Percentiles rank a stretch among this genome's conserved stretches.
Evolutionary conservation across 257 asterid species (phyloP).

Genomic region (Ocimum tenuiflorum): DNA sequence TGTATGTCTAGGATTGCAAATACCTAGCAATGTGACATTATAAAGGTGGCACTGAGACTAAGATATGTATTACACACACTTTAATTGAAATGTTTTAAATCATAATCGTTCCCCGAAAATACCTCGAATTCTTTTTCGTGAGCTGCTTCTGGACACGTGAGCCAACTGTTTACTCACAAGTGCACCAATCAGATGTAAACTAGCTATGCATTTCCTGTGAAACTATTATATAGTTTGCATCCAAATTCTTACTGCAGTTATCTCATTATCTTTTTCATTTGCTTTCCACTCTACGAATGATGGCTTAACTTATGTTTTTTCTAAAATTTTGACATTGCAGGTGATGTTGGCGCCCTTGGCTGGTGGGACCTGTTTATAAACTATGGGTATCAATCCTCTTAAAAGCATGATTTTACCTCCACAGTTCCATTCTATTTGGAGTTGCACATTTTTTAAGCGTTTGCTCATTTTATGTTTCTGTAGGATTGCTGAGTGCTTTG

Average conservation of each 20-base stretch:
- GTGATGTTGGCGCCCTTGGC: slow-evolving; percentile 76
- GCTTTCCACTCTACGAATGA: neutral
- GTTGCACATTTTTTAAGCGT: slow-evolving; percentile 26
- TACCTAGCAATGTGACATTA: neutral
- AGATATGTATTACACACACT: neutral
- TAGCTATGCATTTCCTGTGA: too few relatives aligned
- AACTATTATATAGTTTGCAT: neutral
- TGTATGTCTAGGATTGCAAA: neutral
- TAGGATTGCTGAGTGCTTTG: slow-evolving; percentile 97
- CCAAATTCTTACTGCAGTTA: too few relatives aligned
- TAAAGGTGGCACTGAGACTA: neutral
- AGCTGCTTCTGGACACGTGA: neutral
- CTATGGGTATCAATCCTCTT: slow-evolving; percentile 54
- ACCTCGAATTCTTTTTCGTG: neutral
- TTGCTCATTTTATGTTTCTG: slow-evolving; percentile 21
- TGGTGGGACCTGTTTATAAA: slow-evolving; percentile 99
- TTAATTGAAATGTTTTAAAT: neutral
- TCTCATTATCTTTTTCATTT: too few relatives aligned
- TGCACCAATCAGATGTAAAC: neutral
- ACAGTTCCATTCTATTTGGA: neutral
- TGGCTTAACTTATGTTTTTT: neutral
- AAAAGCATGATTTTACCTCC: slow-evolving; percentile 3
- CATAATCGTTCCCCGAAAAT: neutral
- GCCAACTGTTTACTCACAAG: neutral
- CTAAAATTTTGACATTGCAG: slow-evolving; percentile 30